Percentiles rank a stretch among this genome's conserved stretches.
Conservation (phyloP, 805 yeast species). For the Jamesozyma lodderae region DNA sequence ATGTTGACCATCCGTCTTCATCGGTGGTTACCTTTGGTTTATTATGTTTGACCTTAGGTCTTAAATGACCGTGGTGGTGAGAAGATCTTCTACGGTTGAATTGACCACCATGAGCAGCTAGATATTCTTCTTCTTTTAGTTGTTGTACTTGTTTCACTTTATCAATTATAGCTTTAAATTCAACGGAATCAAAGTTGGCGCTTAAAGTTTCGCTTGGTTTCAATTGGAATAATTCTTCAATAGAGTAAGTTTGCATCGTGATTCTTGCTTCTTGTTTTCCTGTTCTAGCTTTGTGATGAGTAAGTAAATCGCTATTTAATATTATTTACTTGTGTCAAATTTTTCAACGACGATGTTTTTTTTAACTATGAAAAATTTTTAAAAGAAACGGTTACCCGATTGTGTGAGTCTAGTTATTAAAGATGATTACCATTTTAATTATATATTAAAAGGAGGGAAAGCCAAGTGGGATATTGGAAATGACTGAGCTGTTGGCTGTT, state of each 20-base stretch:
- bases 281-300: too few relatives aligned
- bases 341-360: too few relatives aligned
- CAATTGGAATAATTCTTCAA: conserved; percentile 54
- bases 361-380: too few relatives aligned
- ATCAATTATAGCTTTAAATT: conserved; percentile 58
- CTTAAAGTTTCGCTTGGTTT: conserved; percentile 52
- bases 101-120: conserved; percentile 27
- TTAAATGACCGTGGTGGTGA: conserved; percentile 30
- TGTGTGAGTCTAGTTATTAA: too few relatives aligned
- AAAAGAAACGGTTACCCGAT: too few relatives aligned
- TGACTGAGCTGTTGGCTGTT: conserved; percentile 38
- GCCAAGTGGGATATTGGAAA: conserved; percentile 3
- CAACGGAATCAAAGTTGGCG: conserved; percentile 52
- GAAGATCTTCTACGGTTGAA: conserved; percentile 59
- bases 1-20: conserved; percentile 79
- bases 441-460: too few relatives aligned
- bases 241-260: conserved; percentile 40
- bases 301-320: too few relatives aligned
- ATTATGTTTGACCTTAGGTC: conserved; percentile 52
- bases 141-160: conserved; percentile 46
- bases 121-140: conserved; percentile 29
- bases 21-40: conserved; percentile 46
- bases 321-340: too few relatives aligned
- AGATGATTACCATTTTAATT: too few relatives aligned
- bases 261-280: background rate